Evolutionary conservation across 73 alveolate genomes (phyloP), one percentile per base, ranked within the genome.

Genomic region (Paramecium sonneborni): DNA sequence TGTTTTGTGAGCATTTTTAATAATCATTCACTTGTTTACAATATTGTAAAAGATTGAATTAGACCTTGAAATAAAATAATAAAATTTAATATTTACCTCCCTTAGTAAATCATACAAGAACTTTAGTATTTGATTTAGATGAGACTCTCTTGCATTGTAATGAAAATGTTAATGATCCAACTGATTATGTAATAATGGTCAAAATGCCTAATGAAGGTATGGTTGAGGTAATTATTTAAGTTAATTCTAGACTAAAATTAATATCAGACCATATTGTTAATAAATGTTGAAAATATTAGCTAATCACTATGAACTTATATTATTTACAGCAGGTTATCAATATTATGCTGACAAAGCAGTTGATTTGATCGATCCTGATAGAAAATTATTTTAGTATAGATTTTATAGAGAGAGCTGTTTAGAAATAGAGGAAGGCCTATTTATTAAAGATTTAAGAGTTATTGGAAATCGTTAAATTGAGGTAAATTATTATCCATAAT

Each of bases 241-340:
- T 8, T 41, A 41, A 41, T 41, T 11, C n/a, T 41, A 41, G 57
- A 41, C 57, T 8, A 7, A 11, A 41, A 41, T 41, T 41, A 92
- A 89, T 26, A 39, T 95, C 34, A 85, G 99, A 74, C 97, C 97
- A 67, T 96, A 94, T 46, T 93, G 93, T 32, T 85, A 92, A 56
- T 76, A 93, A 79, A 96, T 97, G 93, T 88, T 97, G 48, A 87
- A 93, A 68, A 89, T 92, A 24, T 93, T 97, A 20, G 92, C 97
- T 7, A 85, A 96, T 23, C 93, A 92, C 88, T 97, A 93, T 76
- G 97, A 85, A 88, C 62, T 97, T 67, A 98, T 96, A 1, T 94
- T 97, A 28, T 96, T 97, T 76, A 97, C 99, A 32, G 99, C 99
- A 76, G 96, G 98, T 3, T 96, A 91, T 28, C 94, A 97, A 92